Percentiles rank a stretch among this genome's conserved stretches.
Conservation (phyloP, 2,329 filamentous ascomycete species). For the Fusarium pseudograminearum region DNA sequence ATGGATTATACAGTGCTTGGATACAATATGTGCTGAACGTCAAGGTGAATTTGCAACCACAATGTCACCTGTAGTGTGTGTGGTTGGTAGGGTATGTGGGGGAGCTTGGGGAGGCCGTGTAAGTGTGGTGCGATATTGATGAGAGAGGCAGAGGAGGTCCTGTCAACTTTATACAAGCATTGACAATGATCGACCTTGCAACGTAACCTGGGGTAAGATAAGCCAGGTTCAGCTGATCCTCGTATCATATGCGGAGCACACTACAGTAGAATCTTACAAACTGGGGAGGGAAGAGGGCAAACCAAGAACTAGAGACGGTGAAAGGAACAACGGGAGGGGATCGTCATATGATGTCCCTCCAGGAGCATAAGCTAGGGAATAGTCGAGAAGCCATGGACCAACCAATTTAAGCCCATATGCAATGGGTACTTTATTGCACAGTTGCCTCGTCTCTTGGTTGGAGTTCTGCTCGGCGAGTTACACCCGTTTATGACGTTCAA, state of each 20-base stretch:
- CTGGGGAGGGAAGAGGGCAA: background rate
- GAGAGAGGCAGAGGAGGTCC: conserved; percentile 7
- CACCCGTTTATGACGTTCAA: background rate
- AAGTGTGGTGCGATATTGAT: conserved; percentile 37
- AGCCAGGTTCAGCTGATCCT: conserved; percentile 6
- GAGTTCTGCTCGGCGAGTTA: background rate
- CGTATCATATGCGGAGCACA: background rate
- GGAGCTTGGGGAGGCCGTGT: conserved; percentile 11
- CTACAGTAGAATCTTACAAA: background rate
- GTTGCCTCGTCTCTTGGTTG: background rate
- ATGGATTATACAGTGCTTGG: background rate
- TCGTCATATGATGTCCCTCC: conserved; percentile 45
- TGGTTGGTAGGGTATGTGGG: conserved; percentile 15
- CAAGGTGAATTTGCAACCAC: conserved; percentile 26
- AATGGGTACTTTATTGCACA: background rate
- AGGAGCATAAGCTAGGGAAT: background rate
- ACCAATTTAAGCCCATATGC: conserved; percentile 16
- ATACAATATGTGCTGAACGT: background rate
- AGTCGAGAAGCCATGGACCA: conserved; percentile 18
- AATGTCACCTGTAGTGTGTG: conserved; percentile 20
- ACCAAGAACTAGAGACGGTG: conserved; percentile 23
- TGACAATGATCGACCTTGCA: background rate
- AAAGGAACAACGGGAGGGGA: conserved; percentile 37
- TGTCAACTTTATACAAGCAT: conserved; percentile 9
- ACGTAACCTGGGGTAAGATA: background rate